A percentile compares a stretch with the other conserved stretches of the same genome.
Conservation (phyloP, 257 asterid species). For the Gentiana macrophylla region DNA sequence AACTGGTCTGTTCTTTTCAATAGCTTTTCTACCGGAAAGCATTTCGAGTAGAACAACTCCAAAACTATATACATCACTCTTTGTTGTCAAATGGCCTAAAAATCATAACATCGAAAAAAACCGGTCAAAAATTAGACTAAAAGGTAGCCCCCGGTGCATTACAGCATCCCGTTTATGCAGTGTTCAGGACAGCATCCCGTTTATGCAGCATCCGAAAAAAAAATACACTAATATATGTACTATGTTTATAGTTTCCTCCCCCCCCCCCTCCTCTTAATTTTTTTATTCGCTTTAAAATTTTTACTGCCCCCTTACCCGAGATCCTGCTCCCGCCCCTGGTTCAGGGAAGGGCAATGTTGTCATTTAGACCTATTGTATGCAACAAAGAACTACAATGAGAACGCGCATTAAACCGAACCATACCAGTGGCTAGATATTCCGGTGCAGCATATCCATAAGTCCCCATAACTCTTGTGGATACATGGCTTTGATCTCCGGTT, state of each 20-base stretch:
- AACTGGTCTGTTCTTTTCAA: constrained; percentile 38
- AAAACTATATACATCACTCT: constrained; percentile 38
- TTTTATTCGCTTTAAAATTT: too few species aligned
- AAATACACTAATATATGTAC: neutral
- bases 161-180: neutral
- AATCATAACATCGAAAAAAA: neutral
- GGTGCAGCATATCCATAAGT: constrained; percentile 94
- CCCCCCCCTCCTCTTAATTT: too few species aligned
- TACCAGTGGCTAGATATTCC: constrained; percentile 78
- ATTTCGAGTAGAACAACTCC: constrained; percentile 43
- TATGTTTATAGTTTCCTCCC: too few species aligned
- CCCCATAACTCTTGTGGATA: constrained; percentile 72
- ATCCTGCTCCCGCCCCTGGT: too few species aligned
- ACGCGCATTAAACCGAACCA: constrained; percentile 1
- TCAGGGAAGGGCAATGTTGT: too few species aligned
- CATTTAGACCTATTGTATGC: too few species aligned
- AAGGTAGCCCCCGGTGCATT: neutral
- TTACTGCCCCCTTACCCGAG: too few species aligned
- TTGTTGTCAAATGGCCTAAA: constrained; percentile 31
- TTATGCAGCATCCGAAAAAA: neutral
- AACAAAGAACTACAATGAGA: neutral
- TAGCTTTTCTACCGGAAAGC: constrained; percentile 32
- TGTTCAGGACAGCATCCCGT: neutral
- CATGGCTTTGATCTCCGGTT: constrained; percentile 64
- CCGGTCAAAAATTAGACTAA: too few species aligned